Evolutionary conservation across 179 eudicot species (phyloP).

Genomic region (Heliamphora pulchella): DNA sequence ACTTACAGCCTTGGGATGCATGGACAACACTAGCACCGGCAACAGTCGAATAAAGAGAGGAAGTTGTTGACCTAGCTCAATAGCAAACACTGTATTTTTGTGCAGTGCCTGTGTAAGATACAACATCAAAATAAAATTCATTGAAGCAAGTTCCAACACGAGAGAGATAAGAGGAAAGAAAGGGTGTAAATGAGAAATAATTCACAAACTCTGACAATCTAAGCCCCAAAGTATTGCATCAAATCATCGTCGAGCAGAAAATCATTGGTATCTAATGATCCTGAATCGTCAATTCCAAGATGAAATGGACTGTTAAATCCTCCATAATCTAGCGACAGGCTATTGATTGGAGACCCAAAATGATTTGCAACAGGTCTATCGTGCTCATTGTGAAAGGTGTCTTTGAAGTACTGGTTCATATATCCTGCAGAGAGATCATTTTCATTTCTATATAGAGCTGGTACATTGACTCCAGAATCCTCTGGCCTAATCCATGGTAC

Average conservation of each 20-base stretch:
- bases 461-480: conserved; percentile 31
- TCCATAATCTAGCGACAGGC: conserved; percentile 44
- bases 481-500: conserved; percentile 15
- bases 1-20: conserved; percentile 17
- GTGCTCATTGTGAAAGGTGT: conserved; percentile 34
- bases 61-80: not conserved
- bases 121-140: not conserved
- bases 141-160: not conserved
- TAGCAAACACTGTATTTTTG: not conserved
- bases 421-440: conserved; percentile 37
- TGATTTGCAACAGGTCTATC: conserved; percentile 40
- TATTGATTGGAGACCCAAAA: conserved; percentile 47
- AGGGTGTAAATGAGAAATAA: conserved; percentile 7
- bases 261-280: conserved; percentile 27
- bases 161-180: not conserved
- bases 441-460: conserved; percentile 28
- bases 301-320: conserved; percentile 38
- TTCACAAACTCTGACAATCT: conserved; percentile 32
- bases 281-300: conserved; percentile 38
- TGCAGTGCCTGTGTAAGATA: conserved; percentile 1
- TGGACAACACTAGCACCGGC: conserved; percentile 2
- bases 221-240: conserved; percentile 58
- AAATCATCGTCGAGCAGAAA: conserved; percentile 36
- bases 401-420: conserved; percentile 33
- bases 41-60: not conserved